These are phyloP conservation scores for Salvia hispanica DNA, from an alignment of 257 asterid species.

Conservation along the genomic window DNA sequence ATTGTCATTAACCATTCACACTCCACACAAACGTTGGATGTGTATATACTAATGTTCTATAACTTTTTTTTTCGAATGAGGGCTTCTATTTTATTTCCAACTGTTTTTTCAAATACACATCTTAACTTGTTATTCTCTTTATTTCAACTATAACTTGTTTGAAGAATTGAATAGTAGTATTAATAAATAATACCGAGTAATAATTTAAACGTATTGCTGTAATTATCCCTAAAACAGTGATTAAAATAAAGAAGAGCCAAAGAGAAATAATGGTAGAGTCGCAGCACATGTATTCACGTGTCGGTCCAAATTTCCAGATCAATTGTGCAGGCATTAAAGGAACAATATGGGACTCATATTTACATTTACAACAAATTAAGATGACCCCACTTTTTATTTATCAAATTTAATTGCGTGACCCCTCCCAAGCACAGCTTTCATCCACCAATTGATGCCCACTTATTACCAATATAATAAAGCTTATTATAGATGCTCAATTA, in stretches of 20 bases:
- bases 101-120: too few species aligned
- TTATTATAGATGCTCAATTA: conserved; percentile 4
- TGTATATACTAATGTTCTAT: neutral
- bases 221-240: neutral
- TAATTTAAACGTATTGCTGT: neutral
- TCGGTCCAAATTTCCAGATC: conserved; percentile 38
- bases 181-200: too few species aligned
- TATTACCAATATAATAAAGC: conserved; percentile 2
- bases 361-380: conserved; percentile 11
- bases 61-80: too few species aligned
- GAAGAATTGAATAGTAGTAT: neutral
- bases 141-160: too few species aligned
- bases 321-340: conserved; percentile 36
- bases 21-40: neutral
- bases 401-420: conserved; percentile 5
- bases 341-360: conserved; percentile 29
- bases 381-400: conserved; percentile 28
- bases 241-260: neutral
- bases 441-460: conserved; percentile 21
- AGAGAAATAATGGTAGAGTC: neutral
- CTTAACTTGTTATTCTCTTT: too few species aligned
- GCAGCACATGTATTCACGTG: conserved; percentile 46
- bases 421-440: conserved; percentile 27
- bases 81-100: too few species aligned
- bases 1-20: neutral